These are phyloP conservation scores for Phylloporus sp. DNA, from an alignment of 768 basidiomycete species.

Conservation along the genomic window DNA sequence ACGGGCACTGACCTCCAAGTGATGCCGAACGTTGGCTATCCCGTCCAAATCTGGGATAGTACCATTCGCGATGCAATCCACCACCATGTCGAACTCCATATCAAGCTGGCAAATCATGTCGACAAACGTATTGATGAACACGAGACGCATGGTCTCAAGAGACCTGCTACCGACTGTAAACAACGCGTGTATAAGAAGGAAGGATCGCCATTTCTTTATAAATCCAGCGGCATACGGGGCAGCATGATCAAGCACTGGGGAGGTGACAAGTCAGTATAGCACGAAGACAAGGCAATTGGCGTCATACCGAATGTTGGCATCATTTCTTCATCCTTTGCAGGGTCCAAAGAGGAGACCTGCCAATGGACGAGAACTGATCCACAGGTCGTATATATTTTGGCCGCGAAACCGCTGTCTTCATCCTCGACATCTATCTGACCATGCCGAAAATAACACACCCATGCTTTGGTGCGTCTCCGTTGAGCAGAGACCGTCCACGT, in stretches of 20 bases:
- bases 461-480: not conserved
- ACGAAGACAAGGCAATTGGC: not conserved
- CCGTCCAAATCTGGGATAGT: slow-evolving; percentile 6
- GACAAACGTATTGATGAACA: slow-evolving; percentile 9
- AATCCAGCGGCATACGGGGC: slow-evolving; percentile 1
- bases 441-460: not conserved
- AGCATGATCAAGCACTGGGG: not conserved
- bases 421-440: not conserved
- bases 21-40: not conserved
- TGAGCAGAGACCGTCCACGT: not conserved
- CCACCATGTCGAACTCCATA: slow-evolving; percentile 1
- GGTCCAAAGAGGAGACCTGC: not conserved
- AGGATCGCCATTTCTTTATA: slow-evolving; percentile 4
- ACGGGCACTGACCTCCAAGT: not conserved
- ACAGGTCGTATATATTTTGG: not conserved
- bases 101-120: slow-evolving; percentile 10
- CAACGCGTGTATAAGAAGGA: slow-evolving; percentile 12
- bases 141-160: slow-evolving; percentile 1
- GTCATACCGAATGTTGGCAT: slow-evolving; percentile 10
- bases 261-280: not conserved
- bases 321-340: slow-evolving; percentile 5
- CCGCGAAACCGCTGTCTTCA: not conserved
- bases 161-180: slow-evolving; percentile 3
- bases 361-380: not conserved
- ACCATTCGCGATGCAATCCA: slow-evolving; percentile 10